A percentile compares a stretch with the other conserved stretches of the same genome.
Evolutionary conservation across 768 basidiomycete species (phyloP).

Genomic region (Phaffia tasmanica): DNA sequence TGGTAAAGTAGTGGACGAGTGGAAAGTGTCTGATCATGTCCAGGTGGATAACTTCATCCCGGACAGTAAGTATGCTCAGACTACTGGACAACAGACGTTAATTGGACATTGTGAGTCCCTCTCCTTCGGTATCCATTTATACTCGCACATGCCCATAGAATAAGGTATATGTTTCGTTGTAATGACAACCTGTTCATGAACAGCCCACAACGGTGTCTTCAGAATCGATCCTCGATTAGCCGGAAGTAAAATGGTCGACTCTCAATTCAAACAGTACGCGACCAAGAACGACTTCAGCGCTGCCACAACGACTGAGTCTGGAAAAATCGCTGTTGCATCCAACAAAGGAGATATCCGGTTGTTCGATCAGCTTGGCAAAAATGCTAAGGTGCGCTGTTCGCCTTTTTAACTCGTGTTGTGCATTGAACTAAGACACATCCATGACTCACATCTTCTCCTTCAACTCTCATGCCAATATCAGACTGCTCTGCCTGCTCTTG

Average conservation of each 20-base stretch:
- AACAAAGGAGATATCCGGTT: slow-evolving; percentile 93
- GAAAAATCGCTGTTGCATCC: slow-evolving; percentile 83
- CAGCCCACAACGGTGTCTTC: slow-evolving; percentile 90
- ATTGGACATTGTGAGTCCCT: slow-evolving; percentile 49
- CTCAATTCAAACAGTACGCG: slow-evolving; percentile 89
- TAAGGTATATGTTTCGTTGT: too few relatives aligned
- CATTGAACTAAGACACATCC: not conserved
- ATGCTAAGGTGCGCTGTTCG: slow-evolving; percentile 55
- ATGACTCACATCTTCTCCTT: not conserved
- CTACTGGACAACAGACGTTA: slow-evolving; percentile 80
- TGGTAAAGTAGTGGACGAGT: slow-evolving; percentile 95
- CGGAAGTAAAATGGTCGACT: slow-evolving; percentile 85
- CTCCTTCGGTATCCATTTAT: not conserved
- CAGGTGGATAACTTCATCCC: slow-evolving; percentile 81
- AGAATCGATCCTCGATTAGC: slow-evolving; percentile 91
- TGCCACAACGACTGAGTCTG: slow-evolving; percentile 71
- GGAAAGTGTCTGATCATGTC: slow-evolving; percentile 89
- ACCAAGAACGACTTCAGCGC: slow-evolving; percentile 93
- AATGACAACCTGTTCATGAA: slow-evolving; percentile 25
- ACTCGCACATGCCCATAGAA: slow-evolving; percentile 3
- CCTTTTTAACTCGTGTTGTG: not conserved
- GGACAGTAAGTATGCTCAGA: slow-evolving; percentile 87
- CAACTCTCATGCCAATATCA: slow-evolving; percentile 11
- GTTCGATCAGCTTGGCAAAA: slow-evolving; percentile 94
- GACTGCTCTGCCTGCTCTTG: slow-evolving; percentile 87